Base-by-base conservation (phyloP, 164 flowering plant genomes). In the Magnolia sinica region DNA sequence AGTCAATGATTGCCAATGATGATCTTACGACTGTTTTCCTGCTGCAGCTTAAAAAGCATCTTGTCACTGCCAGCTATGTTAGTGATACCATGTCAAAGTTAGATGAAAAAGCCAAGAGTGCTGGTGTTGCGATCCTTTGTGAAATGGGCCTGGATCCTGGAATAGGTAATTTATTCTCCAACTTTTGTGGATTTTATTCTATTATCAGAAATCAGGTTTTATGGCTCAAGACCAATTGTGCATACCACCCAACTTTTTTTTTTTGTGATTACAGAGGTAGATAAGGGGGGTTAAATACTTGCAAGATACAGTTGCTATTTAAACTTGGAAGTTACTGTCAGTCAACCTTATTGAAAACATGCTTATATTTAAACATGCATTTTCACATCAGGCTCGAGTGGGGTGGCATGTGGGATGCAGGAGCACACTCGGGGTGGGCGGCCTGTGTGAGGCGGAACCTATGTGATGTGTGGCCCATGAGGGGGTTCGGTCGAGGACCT, bases 141-240 rank as follows among this genome's bases (percentile, higher is more conserved):
- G 98, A 96, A 84, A 96, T 96, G 99, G 99, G 99, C 59, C 87
- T 96, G 88, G 99, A 96, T 85, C 99, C 99, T 76, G 99, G 99
- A 82, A 94, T 96, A 84, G 99, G 99, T 92, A 86, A 81, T 74
- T 68, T 68, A 29, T 68, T 64, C 68, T 64, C 24, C 14, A 64
- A 13, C 51, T 68, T 29, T 6, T 16, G 45, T 11, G 31, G 4
- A 29, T 29, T n/a, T 29, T 68, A 68, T 31, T 68, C 31, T 31
- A 37, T 31, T 4, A 24, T 68, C 18, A 37, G 10, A 27, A 68
- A 68, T 68, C 27, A 8, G 69, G 51, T 68, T 68, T 31, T 68
- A 31, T 11, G 16, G 71, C 68, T 18, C n/a, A 63, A 63, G 9
- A 63, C 18, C 19, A 9, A 23, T n/a, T 63, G 22, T 13, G 45